Evolutionary conservation across 1,284 basidiomycete species (phyloP), one percentile per base, ranked within the genome.

Genomic region (Cystobasidium slooffiae): DNA sequence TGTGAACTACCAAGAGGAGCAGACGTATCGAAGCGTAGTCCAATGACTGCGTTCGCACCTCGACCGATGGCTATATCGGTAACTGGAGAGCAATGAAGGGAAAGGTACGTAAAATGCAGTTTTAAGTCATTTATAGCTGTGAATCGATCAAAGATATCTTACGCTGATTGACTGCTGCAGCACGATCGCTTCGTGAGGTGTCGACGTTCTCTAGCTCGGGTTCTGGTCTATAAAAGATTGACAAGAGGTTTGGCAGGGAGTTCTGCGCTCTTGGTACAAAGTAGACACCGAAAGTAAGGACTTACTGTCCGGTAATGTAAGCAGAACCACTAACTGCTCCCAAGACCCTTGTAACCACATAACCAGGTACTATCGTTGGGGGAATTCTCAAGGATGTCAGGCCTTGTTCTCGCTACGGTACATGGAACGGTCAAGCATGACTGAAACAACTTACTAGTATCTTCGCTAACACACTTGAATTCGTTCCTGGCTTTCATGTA

Each of bases 11-110:
- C 70, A 6, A 73, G 24, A 16, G 70, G 70, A 12, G 70, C 70
- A 20, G 58, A 63, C 1, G 70, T 58, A 51, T 73, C 70, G 37
- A 73, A 73, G 5, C 63, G 62, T 22, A 73, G 41, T 46, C 62
- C 70, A 22, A 73, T 52, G 22, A 64, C 52, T 16, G 62, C 70
- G 49, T 73, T 73, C 4, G 70, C 70, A 0, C 70, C 70, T 44
- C 70, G 62, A 16, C 16, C 41, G 16, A 73, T 55, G 31, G 70
- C 62, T 18, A 24, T 59, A 10, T 73, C 62, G 0, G 66, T 55
- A 31, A 73, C 69, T 72, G 24, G 44, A 58, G n/a, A 14, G 16
- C 14, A 56, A 1, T 12, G 53, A 18, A 8, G 10, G 18, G 9
- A 8, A 14, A n/a, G 31, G 20, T 14, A 44, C 9, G 12, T 20